Base-by-base conservation (phyloP, 805 yeast genomes). In the Tetrapisispora iriomotensis region DNA sequence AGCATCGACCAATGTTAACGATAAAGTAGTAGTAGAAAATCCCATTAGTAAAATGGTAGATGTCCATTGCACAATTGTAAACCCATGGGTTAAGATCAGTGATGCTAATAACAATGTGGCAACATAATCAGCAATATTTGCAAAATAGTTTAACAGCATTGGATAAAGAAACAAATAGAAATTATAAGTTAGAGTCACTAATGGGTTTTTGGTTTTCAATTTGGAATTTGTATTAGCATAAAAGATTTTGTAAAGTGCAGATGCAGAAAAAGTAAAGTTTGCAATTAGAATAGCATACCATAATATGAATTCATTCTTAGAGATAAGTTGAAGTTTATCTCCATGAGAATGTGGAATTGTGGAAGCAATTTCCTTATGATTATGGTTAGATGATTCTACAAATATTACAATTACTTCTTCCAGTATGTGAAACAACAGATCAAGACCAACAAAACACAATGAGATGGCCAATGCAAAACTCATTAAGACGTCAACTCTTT, bases 391-490 rank as follows among this genome's bases (percentile, higher is more conserved):
- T 39, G 49, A 29, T 50, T 58, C 62, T 19, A 64, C 62, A 33
- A 65, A 51, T 7, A 61, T 35, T 2, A 62, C 62, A 23, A 80
- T 74, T 21, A 76, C 50, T 45, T 85, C 95, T 59, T 90, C 96
- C 14, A 84, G 50, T n/a, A 83, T 69, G 60, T 90, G 98, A 34
- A 94, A 84, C 33, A 84, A 64, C 38, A 92, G 66, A 60, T 90
- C 97, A 37, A 86, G 74, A 0, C 97, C 96, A 44, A 90, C 94
- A 73, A 88, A 90, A 19, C 88, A 67, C 44, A 90, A 70, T 1
- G 94, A 80, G 1, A 90, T 79, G 13, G 92, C 77, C 31, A 87
- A 66, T 0, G 94, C 95, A 65, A 88, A 88, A 2, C 94, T 94
- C 33, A 82, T 77, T 14, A 90, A 63, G 0, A 90, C 94, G 54